Percentiles rank a stretch among this genome's conserved stretches.
These are phyloP conservation scores for Apiospora marii DNA, from an alignment of 2,329 filamentous ascomycete species.

Conservation along the genomic window DNA sequence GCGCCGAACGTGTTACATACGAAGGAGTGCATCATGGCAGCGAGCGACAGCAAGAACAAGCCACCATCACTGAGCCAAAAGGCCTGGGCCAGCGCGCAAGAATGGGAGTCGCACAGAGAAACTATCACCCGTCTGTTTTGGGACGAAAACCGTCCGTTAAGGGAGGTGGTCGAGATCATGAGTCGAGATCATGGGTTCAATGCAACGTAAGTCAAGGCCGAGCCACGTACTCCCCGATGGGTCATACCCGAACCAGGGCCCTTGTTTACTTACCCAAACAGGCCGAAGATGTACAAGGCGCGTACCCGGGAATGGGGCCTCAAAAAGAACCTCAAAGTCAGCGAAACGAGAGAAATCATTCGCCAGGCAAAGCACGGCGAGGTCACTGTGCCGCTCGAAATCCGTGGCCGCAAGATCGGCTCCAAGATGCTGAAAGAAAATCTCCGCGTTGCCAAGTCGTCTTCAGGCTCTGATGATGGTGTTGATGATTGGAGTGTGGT, in stretches of 20 bases:
- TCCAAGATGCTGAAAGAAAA: conserved; percentile 28
- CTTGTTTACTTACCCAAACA: conserved; percentile 4
- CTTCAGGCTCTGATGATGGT: conserved; percentile 20
- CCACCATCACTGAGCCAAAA: conserved; percentile 15
- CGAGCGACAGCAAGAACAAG: background rate
- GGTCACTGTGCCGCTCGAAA: conserved; percentile 23
- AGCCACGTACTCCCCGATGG: background rate
- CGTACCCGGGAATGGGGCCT: conserved; percentile 27
- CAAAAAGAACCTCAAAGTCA: conserved; percentile 28
- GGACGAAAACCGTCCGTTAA: conserved; percentile 27
- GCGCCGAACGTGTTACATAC: background rate
- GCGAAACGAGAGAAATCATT: conserved; percentile 28
- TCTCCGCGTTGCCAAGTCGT: conserved; percentile 24
- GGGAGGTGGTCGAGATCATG: conserved; percentile 28
- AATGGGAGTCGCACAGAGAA: conserved; percentile 27
- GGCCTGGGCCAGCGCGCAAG: conserved; percentile 27
- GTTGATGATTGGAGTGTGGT: background rate
- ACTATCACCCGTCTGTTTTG: conserved; percentile 26
- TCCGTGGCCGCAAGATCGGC: conserved; percentile 27
- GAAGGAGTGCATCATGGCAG: background rate
- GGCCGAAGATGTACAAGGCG: conserved; percentile 29
- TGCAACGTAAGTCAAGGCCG: conserved; percentile 26
- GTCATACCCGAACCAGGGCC: background rate
- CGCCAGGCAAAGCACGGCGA: conserved; percentile 25
- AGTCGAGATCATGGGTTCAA: conserved; percentile 28